phyloP scores from a whole-genome alignment of 2,329 filamentous ascomycete species.

The Arthrobotrys megalospora region DNA sequence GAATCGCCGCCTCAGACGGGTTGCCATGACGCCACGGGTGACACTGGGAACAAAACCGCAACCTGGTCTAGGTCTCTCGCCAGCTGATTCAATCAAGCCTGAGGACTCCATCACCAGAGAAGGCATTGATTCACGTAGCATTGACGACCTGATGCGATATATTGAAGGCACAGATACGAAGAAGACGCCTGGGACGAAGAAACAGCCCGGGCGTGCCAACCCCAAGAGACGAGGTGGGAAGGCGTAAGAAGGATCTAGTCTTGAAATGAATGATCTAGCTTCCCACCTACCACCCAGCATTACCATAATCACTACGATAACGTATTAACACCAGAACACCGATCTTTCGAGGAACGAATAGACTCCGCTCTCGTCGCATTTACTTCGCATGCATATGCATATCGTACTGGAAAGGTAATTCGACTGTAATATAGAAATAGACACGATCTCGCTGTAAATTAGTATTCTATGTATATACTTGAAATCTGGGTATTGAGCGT shows the following conservation, averaged over 20 bases:
- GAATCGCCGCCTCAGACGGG: conserved; percentile 79
- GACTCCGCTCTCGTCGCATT: conserved; percentile 42
- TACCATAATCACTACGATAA: not conserved
- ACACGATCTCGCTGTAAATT: conserved; percentile 19
- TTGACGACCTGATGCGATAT: conserved; percentile 93
- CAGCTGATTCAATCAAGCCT: conserved; percentile 66
- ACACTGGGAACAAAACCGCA: conserved; percentile 75
- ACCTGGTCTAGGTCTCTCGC: conserved; percentile 75
- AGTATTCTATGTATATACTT: conserved; percentile 25
- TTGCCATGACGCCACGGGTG: conserved; percentile 77
- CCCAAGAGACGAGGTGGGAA: conserved; percentile 68
- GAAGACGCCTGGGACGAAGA: conserved; percentile 72
- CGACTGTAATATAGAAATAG: conserved; percentile 56
- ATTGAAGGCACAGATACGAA: conserved; percentile 82
- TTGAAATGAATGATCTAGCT: conserved; percentile 62
- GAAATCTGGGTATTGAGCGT: not conserved
- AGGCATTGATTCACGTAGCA: conserved; percentile 81
- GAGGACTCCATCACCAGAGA: conserved; percentile 66
- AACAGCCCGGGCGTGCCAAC: conserved; percentile 69
- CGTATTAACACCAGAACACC: conserved; percentile 7
- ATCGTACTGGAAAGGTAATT: conserved; percentile 16
- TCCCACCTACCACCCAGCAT: not conserved
- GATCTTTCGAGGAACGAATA: conserved; percentile 7
- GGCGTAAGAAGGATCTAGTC: conserved; percentile 63
- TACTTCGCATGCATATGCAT: conserved; percentile 15